Conservation (phyloP, 1,139 yeast genomes). For the Torulaspora globosa region DNA sequence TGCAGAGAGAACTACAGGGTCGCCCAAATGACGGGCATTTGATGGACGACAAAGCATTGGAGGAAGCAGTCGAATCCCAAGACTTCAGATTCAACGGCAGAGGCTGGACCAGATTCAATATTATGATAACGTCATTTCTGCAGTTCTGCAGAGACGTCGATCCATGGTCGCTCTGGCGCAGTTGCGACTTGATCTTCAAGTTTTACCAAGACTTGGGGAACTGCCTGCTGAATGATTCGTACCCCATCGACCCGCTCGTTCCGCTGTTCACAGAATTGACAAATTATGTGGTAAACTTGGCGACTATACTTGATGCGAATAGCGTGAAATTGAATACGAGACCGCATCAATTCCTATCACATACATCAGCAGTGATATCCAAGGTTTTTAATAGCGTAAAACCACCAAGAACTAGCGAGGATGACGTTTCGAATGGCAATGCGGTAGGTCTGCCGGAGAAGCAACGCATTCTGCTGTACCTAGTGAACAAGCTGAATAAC, state of each 20-base stretch:
- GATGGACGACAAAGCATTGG: slow-evolving; percentile 19
- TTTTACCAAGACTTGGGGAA: slow-evolving; percentile 32
- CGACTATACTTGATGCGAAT: slow-evolving; percentile 26
- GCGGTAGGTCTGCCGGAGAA: slow-evolving; percentile 24
- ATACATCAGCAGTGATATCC: slow-evolving; percentile 32
- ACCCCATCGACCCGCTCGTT: slow-evolving; percentile 30
- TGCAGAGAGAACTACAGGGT: slow-evolving; percentile 27
- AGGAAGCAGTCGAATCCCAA: slow-evolving; percentile 24
- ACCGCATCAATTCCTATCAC: slow-evolving; percentile 30
- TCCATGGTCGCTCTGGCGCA: slow-evolving; percentile 36
- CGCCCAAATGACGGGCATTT: slow-evolving; percentile 3
- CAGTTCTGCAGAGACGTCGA: slow-evolving; percentile 31
- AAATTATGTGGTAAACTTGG: slow-evolving; percentile 30
- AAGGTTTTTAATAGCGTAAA: slow-evolving; percentile 36
- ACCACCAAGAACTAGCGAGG: slow-evolving; percentile 21
- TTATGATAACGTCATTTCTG: slow-evolving; percentile 29
- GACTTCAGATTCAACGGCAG: slow-evolving; percentile 19
- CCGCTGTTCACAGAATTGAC: slow-evolving; percentile 24
- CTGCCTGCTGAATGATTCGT: slow-evolving; percentile 32
- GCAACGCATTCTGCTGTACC: slow-evolving; percentile 30
- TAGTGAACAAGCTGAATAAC: slow-evolving; percentile 34
- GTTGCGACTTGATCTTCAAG: slow-evolving; percentile 32
- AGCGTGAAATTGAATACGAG: slow-evolving; percentile 23
- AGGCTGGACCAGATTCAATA: slow-evolving; percentile 34
- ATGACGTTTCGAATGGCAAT: slow-evolving; percentile 3